A percentile compares a stretch with the other conserved stretches of the same genome.
Evolutionary conservation across 2,329 filamentous ascomycete species (phyloP).

Genomic region (Fusarium subglutinans): DNA sequence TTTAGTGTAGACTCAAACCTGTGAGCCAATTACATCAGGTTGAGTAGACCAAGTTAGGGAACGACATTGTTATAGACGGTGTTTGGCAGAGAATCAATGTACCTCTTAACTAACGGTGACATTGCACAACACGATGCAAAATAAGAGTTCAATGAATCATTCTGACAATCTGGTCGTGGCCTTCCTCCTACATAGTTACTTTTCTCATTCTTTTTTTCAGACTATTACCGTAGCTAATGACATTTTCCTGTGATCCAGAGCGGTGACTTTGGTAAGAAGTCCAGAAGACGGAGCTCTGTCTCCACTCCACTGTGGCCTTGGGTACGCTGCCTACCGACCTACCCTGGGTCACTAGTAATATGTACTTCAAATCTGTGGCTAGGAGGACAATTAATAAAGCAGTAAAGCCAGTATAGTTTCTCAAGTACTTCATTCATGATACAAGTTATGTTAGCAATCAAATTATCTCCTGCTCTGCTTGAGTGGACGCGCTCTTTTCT

Average conservation of each 20-base stretch:
- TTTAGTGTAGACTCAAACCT: not conserved
- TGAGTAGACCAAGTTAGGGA: not conserved
- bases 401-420: not conserved
- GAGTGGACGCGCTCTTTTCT: not conserved
- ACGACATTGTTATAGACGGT: not conserved
- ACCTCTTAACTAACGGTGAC: not conserved
- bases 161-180: not conserved
- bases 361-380: not conserved
- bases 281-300: not conserved
- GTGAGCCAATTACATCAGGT: not conserved
- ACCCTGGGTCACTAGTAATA: not conserved
- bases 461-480: no score
- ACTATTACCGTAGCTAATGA: not conserved
- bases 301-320: not conserved
- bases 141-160: not conserved
- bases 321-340: not conserved
- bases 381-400: not conserved
- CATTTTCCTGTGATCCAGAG: not conserved
- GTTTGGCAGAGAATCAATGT: not conserved
- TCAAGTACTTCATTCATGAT: not conserved
- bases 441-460: not conserved
- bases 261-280: no score
- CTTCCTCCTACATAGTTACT: not conserved
- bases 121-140: not conserved
- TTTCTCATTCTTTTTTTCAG: not conserved